Base-by-base conservation (phyloP, 371 early-diverging fungal species). In the Mucor ambiguus region DNA sequence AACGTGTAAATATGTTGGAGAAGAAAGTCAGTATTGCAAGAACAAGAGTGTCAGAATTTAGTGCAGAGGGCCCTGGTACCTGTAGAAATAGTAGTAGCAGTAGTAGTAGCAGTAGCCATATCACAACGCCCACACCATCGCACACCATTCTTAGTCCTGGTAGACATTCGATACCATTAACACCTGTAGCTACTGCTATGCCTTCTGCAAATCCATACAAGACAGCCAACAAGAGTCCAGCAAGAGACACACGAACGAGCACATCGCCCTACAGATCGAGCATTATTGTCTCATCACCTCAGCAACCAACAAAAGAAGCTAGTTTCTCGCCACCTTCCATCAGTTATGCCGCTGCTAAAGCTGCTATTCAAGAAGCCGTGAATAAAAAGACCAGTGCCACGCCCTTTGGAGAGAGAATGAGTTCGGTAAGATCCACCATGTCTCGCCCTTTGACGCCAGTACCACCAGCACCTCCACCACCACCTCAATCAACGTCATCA, bases 401-500 rank as follows among this genome's bases (percentile, higher is more conserved):
- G 2, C 12, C 52, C 14, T 52, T 28, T 26, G 28, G 26, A 28
- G 52, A 52, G 28, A 24, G 16, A 52, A 22, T 46, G 9, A 52
- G 52, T 28, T 24, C 52, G 12, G 52, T 24, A 1, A 28, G 28
- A 30, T 56, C 46, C 24, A 26, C 18, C 41, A 18, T 41, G 41
- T 18, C 41, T 41, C 41, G 41, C 2, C 18, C 48, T n/a, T 4
- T 8, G 28, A 7, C 33, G 32, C 38, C 62, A 18, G 20, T 35
- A 14, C 64, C 64, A 38, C 54, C 57, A 18, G 24, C 64, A 9
- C 64, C 56, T 11, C 57, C 64, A 22, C 46, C 10, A 22, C 44
- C 44, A 5, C 48, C 59, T 32, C 43, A 41, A 41, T 41, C 37
- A 35, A 1, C 58, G 0, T 12, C 33, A 14, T 48, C 55, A n/a